phyloP scores from a whole-genome alignment of 768 basidiomycete genomes.

The Xanthoconium purpureum region DNA sequence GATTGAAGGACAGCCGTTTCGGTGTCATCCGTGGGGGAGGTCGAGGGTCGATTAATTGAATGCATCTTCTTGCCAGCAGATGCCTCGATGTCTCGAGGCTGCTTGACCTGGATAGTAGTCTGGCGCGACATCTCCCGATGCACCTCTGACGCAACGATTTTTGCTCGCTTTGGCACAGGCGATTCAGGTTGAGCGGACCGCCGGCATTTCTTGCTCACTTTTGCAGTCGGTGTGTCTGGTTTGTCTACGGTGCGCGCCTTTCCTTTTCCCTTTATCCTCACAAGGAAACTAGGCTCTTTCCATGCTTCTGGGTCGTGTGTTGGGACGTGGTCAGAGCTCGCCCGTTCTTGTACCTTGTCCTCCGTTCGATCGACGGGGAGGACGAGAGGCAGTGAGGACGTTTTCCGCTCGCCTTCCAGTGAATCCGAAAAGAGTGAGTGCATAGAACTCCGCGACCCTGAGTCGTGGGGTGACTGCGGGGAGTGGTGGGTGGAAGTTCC shows the following conservation, averaged over 20 bases:
- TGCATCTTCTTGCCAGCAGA: neutral
- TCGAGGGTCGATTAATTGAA: neutral
- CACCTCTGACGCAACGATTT: neutral
- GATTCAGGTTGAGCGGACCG: conserved; percentile 5
- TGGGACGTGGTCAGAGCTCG: neutral
- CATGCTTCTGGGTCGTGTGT: conserved; percentile 30
- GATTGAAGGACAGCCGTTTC: neutral
- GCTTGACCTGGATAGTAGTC: neutral
- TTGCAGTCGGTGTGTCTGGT: neutral
- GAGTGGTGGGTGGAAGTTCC: neutral
- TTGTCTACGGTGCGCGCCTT: conserved; percentile 12
- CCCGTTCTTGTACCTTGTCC: neutral
- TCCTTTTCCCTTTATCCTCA: conserved; percentile 18
- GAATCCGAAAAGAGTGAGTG: conserved; percentile 29
- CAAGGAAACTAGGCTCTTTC: conserved; percentile 33
- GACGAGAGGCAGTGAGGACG: neutral
- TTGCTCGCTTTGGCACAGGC: conserved; percentile 16
- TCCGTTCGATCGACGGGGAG: neutral
- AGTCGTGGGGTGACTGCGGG: neutral
- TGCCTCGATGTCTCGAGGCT: neutral
- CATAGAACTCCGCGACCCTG: conserved; percentile 13
- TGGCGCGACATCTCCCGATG: neutral
- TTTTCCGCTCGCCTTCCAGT: neutral
- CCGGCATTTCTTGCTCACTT: conserved; percentile 15
- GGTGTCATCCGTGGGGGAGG: neutral